Conservation (phyloP, 1,139 yeast genomes). For the Yamadazyma atmosphaerica region DNA sequence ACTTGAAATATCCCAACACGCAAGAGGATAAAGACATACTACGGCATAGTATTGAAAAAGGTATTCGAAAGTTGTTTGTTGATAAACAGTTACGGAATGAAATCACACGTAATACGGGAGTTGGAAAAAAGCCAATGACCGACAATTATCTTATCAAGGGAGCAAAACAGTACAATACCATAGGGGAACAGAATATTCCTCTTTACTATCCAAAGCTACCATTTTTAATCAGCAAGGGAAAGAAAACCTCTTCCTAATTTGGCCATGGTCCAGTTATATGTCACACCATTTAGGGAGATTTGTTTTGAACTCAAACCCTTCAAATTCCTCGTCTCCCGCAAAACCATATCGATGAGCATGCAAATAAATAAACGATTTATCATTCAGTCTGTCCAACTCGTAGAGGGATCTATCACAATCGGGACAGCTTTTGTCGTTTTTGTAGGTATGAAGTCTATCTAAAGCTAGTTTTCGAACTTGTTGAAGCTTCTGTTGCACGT, state of each 20-base stretch:
- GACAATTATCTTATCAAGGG: constrained; percentile 29
- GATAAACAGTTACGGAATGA: constrained; percentile 7
- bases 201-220: constrained; percentile 40
- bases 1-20: constrained; percentile 37
- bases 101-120: not conserved
- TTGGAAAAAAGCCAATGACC: not conserved
- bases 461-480: constrained; percentile 13
- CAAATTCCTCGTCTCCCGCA: constrained; percentile 6
- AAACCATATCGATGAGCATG: constrained; percentile 56
- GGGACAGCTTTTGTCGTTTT: constrained; percentile 30
- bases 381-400: constrained; percentile 35
- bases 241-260: constrained; percentile 1
- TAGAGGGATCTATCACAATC: constrained; percentile 46
- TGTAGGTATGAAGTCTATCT: constrained; percentile 17
- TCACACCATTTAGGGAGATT: constrained; percentile 41
- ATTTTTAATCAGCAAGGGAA: constrained; percentile 11
- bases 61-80: constrained; percentile 27
- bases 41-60: constrained; percentile 24
- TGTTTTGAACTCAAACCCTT: constrained; percentile 29
- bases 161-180: constrained; percentile 46
- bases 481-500: constrained; percentile 8
- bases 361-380: constrained; percentile 48
- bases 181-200: constrained; percentile 62
- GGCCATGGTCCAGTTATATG: constrained; percentile 12
- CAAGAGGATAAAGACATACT: constrained; percentile 29